Percentiles rank a stretch among this genome's conserved stretches.
These are phyloP conservation scores for Nemania serpens DNA, from an alignment of 2,329 filamentous ascomycete genomes.

Conservation along the genomic window DNA sequence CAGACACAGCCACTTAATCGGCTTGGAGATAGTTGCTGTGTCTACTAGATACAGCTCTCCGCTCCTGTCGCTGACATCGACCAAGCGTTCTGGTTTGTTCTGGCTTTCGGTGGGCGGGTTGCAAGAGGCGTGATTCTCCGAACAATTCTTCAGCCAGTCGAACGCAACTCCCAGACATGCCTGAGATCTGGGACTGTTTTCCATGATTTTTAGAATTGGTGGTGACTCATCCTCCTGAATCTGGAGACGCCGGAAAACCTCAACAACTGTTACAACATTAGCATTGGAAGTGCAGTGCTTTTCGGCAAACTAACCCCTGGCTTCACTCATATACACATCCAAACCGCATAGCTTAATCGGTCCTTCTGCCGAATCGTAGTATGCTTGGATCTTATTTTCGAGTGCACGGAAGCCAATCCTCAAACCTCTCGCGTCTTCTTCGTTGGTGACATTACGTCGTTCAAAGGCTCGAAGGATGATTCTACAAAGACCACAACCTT, in stretches of 20 bases:
- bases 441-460: neutral
- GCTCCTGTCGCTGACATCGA: neutral
- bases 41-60: neutral
- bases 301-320: neutral
- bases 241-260: neutral
- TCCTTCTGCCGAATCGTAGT: neutral
- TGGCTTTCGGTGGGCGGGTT: neutral
- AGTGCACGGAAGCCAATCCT: neutral
- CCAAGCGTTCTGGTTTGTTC: neutral
- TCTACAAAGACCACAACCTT: neutral
- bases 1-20: neutral
- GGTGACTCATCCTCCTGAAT: neutral
- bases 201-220: neutral
- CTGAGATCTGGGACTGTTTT: neutral
- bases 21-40: neutral
- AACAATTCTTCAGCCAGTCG: neutral
- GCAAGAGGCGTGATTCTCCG: neutral
- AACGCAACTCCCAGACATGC: neutral
- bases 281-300: neutral
- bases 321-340: neutral
- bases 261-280: neutral
- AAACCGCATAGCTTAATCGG: neutral
- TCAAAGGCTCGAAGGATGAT: neutral
- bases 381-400: neutral
- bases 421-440: neutral